phyloP scores from a whole-genome alignment of 1,284 basidiomycete genomes.

The Leccinum angustisporum region DNA sequence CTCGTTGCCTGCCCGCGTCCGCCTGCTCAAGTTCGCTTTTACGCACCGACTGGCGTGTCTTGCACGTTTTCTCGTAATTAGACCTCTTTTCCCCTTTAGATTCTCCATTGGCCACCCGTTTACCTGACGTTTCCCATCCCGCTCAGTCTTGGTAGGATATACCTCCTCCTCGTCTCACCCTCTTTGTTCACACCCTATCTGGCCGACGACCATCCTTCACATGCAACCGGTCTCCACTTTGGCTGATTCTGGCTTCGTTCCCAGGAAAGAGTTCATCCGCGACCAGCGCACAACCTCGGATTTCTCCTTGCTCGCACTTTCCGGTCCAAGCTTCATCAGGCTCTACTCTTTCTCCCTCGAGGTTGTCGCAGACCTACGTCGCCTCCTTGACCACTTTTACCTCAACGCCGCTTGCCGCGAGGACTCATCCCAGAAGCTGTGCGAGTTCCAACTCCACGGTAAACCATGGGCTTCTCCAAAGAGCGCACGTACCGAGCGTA shows the following conservation, averaged over 20 bases:
- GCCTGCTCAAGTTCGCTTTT: constrained; percentile 9
- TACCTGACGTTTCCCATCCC: constrained; percentile 41
- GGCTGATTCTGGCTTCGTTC: constrained; percentile 51
- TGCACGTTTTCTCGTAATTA: constrained; percentile 36
- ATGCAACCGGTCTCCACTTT: constrained; percentile 35
- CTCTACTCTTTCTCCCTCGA: constrained; percentile 64
- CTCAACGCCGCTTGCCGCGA: constrained; percentile 52
- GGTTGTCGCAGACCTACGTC: constrained; percentile 52
- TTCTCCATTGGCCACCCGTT: constrained; percentile 36
- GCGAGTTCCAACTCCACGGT: constrained; percentile 62
- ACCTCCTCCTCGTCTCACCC: constrained; percentile 24
- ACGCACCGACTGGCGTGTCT: constrained; percentile 29
- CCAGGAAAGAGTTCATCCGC: constrained; percentile 68
- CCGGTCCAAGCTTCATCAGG: constrained; percentile 59
- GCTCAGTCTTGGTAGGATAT: constrained; percentile 27
- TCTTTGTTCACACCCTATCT: constrained; percentile 26
- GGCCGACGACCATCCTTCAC: constrained; percentile 24
- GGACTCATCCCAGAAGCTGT: constrained; percentile 56
- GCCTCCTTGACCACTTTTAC: constrained; percentile 49
- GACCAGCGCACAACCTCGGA: constrained; percentile 54
- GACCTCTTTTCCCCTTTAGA: constrained; percentile 32
- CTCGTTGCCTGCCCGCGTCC: constrained; percentile 8
- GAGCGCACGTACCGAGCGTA: constrained; percentile 60
- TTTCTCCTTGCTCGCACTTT: constrained; percentile 67
- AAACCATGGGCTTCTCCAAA: constrained; percentile 74